Evolutionary conservation across 768 basidiomycete species (phyloP).

Genomic region (Gymnopilus junonius): DNA sequence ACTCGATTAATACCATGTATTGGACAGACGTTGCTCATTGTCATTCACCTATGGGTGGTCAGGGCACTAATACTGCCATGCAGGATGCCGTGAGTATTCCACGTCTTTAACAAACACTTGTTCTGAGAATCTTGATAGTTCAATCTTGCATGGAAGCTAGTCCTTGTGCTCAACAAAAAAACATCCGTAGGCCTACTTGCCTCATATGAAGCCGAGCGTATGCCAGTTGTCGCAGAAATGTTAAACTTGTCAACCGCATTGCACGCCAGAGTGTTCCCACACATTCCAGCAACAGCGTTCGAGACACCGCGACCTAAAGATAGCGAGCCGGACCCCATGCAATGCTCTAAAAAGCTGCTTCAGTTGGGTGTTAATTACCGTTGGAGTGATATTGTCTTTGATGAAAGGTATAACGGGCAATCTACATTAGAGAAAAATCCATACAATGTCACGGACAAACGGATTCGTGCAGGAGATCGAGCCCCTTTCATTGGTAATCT

Average conservation of each 20-base stretch:
- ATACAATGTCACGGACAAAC: not conserved
- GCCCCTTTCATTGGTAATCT: not conserved
- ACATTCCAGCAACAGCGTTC: not conserved
- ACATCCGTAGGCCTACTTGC: not conserved
- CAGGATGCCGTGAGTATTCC: not conserved
- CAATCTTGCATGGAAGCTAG: not conserved
- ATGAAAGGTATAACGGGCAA: not conserved
- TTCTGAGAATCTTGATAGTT: not conserved
- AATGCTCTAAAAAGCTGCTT: not conserved
- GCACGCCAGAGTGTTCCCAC: not conserved
- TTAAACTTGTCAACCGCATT: not conserved
- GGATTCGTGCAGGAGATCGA: not conserved
- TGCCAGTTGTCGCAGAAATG: not conserved
- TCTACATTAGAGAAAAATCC: not conserved
- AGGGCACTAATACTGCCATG: not conserved
- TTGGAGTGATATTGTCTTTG: not conserved
- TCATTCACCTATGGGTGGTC: not conserved
- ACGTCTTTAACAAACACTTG: not conserved
- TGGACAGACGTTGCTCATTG: not conserved
- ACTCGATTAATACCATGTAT: too few relatives aligned
- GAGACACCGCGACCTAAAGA: not conserved
- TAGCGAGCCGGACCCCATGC: not conserved
- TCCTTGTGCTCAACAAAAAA: not conserved
- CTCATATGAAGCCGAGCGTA: not conserved
- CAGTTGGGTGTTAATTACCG: not conserved